Conservation (phyloP, 2,329 filamentous ascomycete genomes). For the Mariannaea sp. region DNA sequence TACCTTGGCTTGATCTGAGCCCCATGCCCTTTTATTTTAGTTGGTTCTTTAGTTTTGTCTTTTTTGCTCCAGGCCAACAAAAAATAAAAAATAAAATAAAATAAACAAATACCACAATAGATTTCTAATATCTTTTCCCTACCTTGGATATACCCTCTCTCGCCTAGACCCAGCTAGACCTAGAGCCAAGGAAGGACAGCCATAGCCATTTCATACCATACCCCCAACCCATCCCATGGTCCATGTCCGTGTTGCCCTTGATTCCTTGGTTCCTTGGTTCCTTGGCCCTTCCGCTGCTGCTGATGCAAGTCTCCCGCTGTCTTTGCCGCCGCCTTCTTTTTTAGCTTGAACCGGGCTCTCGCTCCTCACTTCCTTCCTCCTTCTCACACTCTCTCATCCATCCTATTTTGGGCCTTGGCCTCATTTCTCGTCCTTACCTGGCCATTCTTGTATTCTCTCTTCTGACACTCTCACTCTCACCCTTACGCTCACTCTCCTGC, state of each 20-base stretch:
- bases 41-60: no score
- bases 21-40: not conserved
- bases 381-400: constrained; percentile 33
- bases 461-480: constrained; percentile 16
- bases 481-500: constrained; percentile 17
- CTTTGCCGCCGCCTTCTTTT: constrained; percentile 34
- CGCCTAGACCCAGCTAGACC: constrained; percentile 23
- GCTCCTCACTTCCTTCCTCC: constrained; percentile 28
- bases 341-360: constrained; percentile 32
- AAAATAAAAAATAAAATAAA: no score
- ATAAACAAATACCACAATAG: no score
- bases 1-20: not conserved
- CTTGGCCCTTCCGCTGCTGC: not conserved
- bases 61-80: no score
- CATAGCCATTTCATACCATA: no score
- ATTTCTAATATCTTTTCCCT: not conserved
- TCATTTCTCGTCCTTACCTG: constrained; percentile 22
- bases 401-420: constrained; percentile 26
- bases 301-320: constrained; percentile 18
- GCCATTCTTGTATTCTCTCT: constrained; percentile 16
- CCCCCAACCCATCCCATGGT: no score
- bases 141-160: not conserved
- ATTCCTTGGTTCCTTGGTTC: constrained; percentile 18
- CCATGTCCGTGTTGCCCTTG: no score
- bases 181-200: no score